Base-by-base conservation (phyloP, 1,139 yeast genomes). In the Candida sanyaensis region DNA sequence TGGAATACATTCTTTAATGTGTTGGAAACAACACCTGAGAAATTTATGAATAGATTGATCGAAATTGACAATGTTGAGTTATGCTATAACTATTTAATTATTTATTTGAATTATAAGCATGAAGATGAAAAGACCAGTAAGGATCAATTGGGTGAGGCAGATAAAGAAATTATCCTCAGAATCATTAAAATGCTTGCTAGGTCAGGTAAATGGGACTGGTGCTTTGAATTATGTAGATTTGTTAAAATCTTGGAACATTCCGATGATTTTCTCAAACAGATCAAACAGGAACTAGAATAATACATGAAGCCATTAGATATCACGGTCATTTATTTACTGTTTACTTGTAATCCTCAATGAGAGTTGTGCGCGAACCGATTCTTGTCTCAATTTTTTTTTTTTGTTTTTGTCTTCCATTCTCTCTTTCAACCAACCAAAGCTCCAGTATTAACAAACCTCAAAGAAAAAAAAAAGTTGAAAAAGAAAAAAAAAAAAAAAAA, bases 161-260 rank as follows among this genome's bases (percentile, higher is more conserved):
- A 75, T 48, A 64, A 65, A 38, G 53, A 54, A 9, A 66, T 74
- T 38, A 73, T 75, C 9, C 47, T 70, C 21, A 58, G 65, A 42
- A 72, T 75, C 6, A 66, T 75, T 34, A 60, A 57, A 36, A 64
- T 72, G 68, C 59, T 75, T 17, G 69, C 62, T 36, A 53, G 54
- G 10, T 61, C 68, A 6, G 55, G 62, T 32, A 65, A 64, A 49
- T 75, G 78, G 78, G 78, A 74, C 45, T 71, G 75, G 70, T 73
- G 78, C 48, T 73, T 71, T 56, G 80, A 75, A 51, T 62, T 75
- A 36, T 75, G 80, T 55, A 64, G 80, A 29, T 75, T 73, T 50
- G 65, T 75, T 38, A 75, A 75, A 53, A 53, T 75, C 13, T 59
- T 75, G 37, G 77, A 75, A 46, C 79, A 79, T 1, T 58, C 68